phyloP scores from a whole-genome alignment of 2,329 filamentous ascomycete species.

The Pezicula carpinea region DNA sequence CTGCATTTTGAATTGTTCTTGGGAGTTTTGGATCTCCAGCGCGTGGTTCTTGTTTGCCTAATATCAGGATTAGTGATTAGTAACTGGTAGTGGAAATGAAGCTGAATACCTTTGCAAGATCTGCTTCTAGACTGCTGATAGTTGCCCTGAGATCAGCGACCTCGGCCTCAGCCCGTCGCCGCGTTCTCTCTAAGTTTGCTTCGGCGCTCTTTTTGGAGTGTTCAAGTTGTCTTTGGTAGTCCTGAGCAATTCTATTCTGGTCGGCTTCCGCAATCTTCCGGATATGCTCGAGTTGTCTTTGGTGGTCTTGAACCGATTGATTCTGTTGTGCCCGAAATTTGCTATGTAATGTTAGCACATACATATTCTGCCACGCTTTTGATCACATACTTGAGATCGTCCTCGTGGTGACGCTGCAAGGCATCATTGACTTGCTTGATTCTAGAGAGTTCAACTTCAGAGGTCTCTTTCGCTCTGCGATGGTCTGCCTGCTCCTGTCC shows the following conservation, averaged over 20 bases:
- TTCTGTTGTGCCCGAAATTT: constrained; percentile 30
- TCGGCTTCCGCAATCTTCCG: too few relatives aligned
- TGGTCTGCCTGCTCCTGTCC: constrained; percentile 73
- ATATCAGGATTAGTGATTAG: not conserved
- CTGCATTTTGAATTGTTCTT: constrained; percentile 44
- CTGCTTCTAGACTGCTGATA: constrained; percentile 57
- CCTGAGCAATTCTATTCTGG: constrained; percentile 26
- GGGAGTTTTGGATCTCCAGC: constrained; percentile 54
- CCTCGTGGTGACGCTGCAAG: constrained; percentile 65
- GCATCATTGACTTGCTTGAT: constrained; percentile 56
- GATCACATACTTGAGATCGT: constrained; percentile 50
- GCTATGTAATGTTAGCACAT: constrained; percentile 19
- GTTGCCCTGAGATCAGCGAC: constrained; percentile 57
- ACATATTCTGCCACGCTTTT: constrained; percentile 13
- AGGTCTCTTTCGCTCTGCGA: constrained; percentile 57
- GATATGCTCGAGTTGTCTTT: constrained; percentile 38
- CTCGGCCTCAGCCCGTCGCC: constrained; percentile 52
- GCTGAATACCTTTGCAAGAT: constrained; percentile 50
- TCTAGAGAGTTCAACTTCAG: constrained; percentile 44
- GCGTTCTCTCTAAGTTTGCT: constrained; percentile 44
- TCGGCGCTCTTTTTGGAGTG: constrained; percentile 43
- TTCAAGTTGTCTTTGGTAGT: constrained; percentile 39
- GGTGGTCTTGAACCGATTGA: constrained; percentile 21
- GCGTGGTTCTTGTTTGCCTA: constrained; percentile 56
- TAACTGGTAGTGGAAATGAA: not conserved